Base-by-base conservation (phyloP, 1,284 basidiomycete genomes). In the Ustanciosporium gigantosporum region DNA sequence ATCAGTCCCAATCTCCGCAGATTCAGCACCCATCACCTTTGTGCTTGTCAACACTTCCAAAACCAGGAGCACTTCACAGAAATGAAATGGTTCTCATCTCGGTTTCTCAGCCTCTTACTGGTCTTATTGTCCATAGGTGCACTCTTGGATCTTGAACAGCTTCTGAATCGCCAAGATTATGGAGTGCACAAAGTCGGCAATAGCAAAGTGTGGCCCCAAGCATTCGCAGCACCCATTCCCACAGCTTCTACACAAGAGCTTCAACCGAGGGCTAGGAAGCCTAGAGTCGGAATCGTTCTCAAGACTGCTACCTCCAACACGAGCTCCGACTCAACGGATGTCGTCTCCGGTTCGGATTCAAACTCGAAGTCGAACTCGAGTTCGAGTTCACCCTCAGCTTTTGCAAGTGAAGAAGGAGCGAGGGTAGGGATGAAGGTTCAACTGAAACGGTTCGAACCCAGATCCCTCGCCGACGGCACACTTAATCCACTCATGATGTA, bases 121-220 rank as follows among this genome's bases (percentile, higher is more conserved):
- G 61, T 68, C 8, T 57, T 70, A 11, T 36, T 70, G 3, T 53
- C 66, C 7, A 51, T 70, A 19, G 61, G 66, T 7, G 48, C 59
- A 5, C 45, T 66, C 13, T n/a, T n/a, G n/a, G n/a, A n/a, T n/a
- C n/a, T n/a, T n/a, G n/a, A n/a, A n/a, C n/a, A n/a, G n/a, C n/a
- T n/a, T n/a, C n/a, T n/a, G n/a, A n/a, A n/a, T n/a, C n/a, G n/a
- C n/a, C n/a, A n/a, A n/a, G n/a, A n/a, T n/a, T n/a, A n/a, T n/a
- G n/a, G n/a, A n/a, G n/a, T n/a, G n/a, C n/a, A n/a, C n/a, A n/a
- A n/a, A n/a, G n/a, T n/a, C n/a, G n/a, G n/a, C n/a, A n/a, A n/a
- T n/a, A n/a, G n/a, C n/a, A n/a, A n/a, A n/a, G n/a, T n/a, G n/a
- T 59, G 56, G 56, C 56, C 48, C 2, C 34, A 27, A 15, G 51